Evolutionary conservation across 23 red algal species (phyloP).

Genomic region (Agarophyton chilense): DNA sequence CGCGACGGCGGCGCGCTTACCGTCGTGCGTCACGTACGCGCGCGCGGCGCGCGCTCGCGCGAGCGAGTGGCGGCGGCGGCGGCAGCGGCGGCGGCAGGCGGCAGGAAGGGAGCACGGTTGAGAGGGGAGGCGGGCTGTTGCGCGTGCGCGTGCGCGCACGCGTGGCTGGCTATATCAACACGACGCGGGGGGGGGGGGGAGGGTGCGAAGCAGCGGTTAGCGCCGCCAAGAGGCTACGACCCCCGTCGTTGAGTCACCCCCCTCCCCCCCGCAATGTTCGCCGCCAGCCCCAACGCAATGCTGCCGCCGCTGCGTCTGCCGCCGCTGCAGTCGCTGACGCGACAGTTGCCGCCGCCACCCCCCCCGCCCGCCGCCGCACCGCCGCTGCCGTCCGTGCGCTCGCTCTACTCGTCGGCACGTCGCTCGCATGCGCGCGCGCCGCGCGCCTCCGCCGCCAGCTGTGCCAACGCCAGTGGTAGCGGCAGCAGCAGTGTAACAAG

Average conservation of each 20-base stretch:
- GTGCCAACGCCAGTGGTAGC: background rate
- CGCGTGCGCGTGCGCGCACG: too few relatives aligned
- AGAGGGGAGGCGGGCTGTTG: too few relatives aligned
- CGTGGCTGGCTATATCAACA: too few relatives aligned
- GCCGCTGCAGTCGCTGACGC: slow-evolving; percentile 9
- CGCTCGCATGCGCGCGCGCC: too few relatives aligned
- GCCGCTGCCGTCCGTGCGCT: slow-evolving; percentile 19
- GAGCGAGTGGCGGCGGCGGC: too few relatives aligned
- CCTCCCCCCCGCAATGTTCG: background rate
- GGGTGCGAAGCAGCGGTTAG: too few relatives aligned
- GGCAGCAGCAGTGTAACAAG: too few relatives aligned
- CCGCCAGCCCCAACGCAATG: background rate
- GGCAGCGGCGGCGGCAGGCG: background rate
- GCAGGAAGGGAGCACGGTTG: background rate
- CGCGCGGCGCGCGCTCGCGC: background rate
- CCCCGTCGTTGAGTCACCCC: background rate
- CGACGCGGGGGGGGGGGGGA: too few relatives aligned
- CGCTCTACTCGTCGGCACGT: background rate
- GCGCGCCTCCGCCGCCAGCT: background rate
- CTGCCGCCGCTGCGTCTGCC: slow-evolving; percentile 23
- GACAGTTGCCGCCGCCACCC: slow-evolving; percentile 10
- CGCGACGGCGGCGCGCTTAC: background rate
- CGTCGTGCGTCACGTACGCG: background rate
- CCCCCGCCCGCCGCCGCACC: background rate
- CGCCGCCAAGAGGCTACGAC: too few relatives aligned